These are phyloP conservation scores for Oryza coarctata DNA, from an alignment of 176 grass and related monocot species.

Conservation along the genomic window DNA sequence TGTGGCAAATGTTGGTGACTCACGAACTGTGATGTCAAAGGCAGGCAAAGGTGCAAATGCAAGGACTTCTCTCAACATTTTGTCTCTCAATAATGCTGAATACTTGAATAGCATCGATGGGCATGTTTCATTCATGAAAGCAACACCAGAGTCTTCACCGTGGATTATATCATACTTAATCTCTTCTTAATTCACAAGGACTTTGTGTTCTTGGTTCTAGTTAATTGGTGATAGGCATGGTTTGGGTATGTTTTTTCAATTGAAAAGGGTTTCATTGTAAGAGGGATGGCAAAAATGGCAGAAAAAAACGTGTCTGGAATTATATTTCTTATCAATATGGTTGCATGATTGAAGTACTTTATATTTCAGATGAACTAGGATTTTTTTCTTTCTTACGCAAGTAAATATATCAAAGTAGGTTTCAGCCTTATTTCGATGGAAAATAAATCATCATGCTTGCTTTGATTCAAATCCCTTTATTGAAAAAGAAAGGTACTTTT, in stretches of 20 bases:
- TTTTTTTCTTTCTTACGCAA: background rate
- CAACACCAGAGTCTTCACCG: background rate
- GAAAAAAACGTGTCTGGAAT: background rate
- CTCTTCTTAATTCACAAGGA: background rate
- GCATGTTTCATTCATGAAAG: background rate
- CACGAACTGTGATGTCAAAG: constrained; percentile 79
- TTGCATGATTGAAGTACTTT: constrained; percentile 3
- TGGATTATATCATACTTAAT: constrained; percentile 18
- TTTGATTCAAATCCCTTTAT: background rate
- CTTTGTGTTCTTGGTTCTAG: background rate
- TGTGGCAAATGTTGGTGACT: constrained; percentile 95
- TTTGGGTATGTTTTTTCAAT: background rate
- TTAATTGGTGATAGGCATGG: background rate
- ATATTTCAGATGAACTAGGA: background rate
- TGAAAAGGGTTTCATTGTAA: background rate
- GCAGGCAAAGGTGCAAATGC: constrained; percentile 64
- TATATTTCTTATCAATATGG: background rate
- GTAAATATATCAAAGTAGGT: background rate
- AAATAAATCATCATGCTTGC: background rate
- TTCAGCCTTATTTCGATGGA: background rate
- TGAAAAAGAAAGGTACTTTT: background rate
- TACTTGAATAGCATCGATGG: background rate
- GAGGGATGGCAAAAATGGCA: background rate
- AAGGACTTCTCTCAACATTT: constrained; percentile 5
- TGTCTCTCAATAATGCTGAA: background rate